phyloP scores from a whole-genome alignment of 2,329 filamentous ascomycete genomes.

The Atkinsonella texensis region DNA sequence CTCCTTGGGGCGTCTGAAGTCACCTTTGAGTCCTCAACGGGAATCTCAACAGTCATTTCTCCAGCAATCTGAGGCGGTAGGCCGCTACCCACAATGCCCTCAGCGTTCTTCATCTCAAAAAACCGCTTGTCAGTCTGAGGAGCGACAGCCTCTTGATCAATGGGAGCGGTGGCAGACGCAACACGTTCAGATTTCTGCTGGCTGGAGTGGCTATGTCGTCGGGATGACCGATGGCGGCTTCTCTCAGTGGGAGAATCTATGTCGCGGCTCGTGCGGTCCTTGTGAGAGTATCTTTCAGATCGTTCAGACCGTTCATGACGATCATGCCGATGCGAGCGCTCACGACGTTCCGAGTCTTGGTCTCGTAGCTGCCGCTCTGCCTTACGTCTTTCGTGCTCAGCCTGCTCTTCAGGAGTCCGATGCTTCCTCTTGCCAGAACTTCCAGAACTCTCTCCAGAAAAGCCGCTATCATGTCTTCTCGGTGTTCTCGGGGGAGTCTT shows the following conservation, averaged over 20 bases:
- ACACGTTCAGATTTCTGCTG: constrained; percentile 18
- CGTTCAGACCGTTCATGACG: constrained; percentile 10
- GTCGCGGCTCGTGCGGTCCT: constrained; percentile 20
- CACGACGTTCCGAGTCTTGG: constrained; percentile 16
- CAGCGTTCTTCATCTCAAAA: constrained; percentile 27
- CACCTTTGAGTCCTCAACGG: background rate
- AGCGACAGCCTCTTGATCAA: constrained; percentile 12
- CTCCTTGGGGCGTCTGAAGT: constrained; percentile 20
- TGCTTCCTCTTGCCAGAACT: constrained; percentile 19
- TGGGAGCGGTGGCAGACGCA: constrained; percentile 17
- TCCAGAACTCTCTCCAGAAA: constrained; percentile 28
- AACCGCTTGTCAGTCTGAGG: constrained; percentile 24
- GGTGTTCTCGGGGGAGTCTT: constrained; percentile 26
- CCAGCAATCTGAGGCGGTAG: constrained; percentile 13
- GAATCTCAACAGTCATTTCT: constrained; percentile 9
- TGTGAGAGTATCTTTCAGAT: constrained; percentile 7
- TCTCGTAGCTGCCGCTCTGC: constrained; percentile 28
- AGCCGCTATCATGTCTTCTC: constrained; percentile 33
- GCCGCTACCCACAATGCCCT: constrained; percentile 20
- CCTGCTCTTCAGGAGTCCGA: constrained; percentile 37
- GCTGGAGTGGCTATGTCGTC: constrained; percentile 28
- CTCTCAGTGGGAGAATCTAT: constrained; percentile 18
- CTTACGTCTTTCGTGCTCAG: constrained; percentile 36
- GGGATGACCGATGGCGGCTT: constrained; percentile 26
- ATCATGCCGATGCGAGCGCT: constrained; percentile 13